Base-by-base conservation (phyloP, 805 yeast species). In the Candida takata region DNA sequence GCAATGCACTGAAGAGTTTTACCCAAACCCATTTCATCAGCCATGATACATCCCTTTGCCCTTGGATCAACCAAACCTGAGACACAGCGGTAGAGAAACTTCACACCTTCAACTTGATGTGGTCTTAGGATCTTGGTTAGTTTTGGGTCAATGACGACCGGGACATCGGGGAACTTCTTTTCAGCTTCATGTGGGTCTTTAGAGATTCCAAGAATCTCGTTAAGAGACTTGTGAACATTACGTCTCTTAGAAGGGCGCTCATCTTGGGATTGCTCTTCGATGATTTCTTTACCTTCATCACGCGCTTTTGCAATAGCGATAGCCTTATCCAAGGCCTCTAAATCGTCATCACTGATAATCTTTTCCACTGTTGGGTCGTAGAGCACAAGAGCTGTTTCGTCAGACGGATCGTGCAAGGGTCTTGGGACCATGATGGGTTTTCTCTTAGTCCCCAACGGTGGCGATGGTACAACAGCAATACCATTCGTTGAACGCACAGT, bases 41-140 rank as follows among this genome's bases (percentile, higher is more conserved):
- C 97, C 97, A 90, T 90, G 34, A 90, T 90, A 54, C 97, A 90
- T 3, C 98, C 98, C 51, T 82, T 77, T 0, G 97, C 97, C 24
- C 81, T 68, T 7, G 85, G 72, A 54, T 82, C 86, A 19, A 80
- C 72, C 24, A 88, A 60, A 0, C 98, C 98, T 1, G 96, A 72
- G 1, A 95, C 86, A 59, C 98, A 90, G 37, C 88, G 64, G 52
- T 87, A 92, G 39, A 92, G 62, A 55, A 92, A 92, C 56, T 84
- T 76, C 28, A 90, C 96, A 44, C 98, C 98, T 33, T 90, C 95
- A 5, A 92, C 79, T 58, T 92, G 98, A 65, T 92, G 98, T 1
- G 98, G 98, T 45, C 98, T 73, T 31, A 92, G 65, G 29, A 85
- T 79, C 52, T 83, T 84, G 16, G 92, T 76, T 24, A 92, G 64